A percentile compares a stretch with the other conserved stretches of the same genome.
Evolutionary conservation across 2,329 filamentous ascomycete genomes (phyloP).

Genomic region (Colletotrichum sp.): DNA sequence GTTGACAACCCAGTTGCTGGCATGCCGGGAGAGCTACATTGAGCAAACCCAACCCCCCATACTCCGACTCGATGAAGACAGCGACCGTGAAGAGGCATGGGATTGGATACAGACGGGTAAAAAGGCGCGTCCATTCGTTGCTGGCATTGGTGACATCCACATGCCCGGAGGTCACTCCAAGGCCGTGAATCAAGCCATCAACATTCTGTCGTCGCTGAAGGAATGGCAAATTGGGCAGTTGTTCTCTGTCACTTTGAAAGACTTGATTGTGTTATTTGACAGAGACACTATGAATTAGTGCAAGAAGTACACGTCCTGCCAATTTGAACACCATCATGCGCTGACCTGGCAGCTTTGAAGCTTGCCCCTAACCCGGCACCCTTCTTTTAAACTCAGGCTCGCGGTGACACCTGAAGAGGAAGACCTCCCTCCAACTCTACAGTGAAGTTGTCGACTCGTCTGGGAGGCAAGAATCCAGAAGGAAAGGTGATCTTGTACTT

Average conservation of each 20-base stretch:
- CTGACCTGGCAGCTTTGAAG: neutral
- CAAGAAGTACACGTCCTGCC: neutral
- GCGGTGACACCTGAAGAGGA: neutral
- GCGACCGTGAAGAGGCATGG: neutral
- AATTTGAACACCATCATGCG: fast-evolving
- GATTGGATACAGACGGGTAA: neutral
- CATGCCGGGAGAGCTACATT: no score
- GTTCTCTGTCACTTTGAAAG: neutral
- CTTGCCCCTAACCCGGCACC: fast-evolving
- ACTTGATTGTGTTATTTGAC: neutral
- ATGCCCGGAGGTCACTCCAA: neutral
- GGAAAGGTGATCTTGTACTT: neutral
- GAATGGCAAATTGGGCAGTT: neutral
- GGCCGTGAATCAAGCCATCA: neutral
- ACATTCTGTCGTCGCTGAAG: neutral
- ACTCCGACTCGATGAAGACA: neutral
- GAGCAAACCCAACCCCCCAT: neutral
- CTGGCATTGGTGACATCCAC: neutral
- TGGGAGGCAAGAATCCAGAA: neutral
- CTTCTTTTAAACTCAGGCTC: neutral
- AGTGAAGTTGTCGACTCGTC: neutral
- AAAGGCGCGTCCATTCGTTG: neutral
- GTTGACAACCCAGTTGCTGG: neutral
- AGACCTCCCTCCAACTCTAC: neutral
- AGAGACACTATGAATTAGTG: neutral